Conservation (phyloP, 768 basidiomycete genomes). For the Chlorophyllum brunneum region DNA sequence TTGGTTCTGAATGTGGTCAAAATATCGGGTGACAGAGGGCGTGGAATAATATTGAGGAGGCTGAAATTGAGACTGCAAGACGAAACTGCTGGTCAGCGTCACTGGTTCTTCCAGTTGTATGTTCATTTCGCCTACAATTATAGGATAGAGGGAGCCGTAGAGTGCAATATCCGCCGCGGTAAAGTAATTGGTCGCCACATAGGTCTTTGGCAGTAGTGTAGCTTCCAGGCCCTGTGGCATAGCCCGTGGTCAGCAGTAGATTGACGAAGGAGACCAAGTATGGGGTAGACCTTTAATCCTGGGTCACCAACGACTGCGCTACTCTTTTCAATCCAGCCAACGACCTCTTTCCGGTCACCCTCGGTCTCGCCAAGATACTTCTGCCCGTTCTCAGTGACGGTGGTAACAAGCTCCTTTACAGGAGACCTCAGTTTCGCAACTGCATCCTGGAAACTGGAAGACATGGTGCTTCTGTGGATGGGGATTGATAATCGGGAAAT, state of each 20-base stretch:
- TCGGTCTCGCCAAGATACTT: slow-evolving; percentile 50
- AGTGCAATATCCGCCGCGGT: slow-evolving; percentile 90
- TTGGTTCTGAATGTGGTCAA: slow-evolving; percentile 86
- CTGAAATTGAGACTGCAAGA: slow-evolving; percentile 59
- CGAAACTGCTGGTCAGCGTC: neutral
- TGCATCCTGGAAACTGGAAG: slow-evolving; percentile 39
- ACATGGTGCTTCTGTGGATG: slow-evolving; percentile 37
- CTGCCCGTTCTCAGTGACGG: slow-evolving; percentile 39
- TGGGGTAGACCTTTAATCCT: slow-evolving; percentile 43
- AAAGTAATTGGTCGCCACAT: slow-evolving; percentile 78
- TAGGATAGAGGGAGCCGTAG: slow-evolving; percentile 85
- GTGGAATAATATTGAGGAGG: slow-evolving; percentile 72
- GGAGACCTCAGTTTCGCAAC: slow-evolving; percentile 43
- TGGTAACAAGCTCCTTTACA: slow-evolving; percentile 55
- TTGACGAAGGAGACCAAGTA: neutral
- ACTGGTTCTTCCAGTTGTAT: neutral
- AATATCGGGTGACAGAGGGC: slow-evolving; percentile 88
- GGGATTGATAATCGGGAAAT: slow-evolving; percentile 30
- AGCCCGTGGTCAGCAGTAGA: neutral
- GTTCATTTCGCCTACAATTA: slow-evolving; percentile 50
- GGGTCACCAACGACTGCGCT: slow-evolving; percentile 42
- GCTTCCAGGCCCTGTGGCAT: slow-evolving; percentile 62
- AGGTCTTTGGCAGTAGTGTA: slow-evolving; percentile 73
- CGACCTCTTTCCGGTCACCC: slow-evolving; percentile 59
- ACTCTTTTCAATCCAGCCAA: slow-evolving; percentile 68